Evolutionary conservation across 805 yeast species (phyloP).

Genomic region (Pichia rugopelliculosa): DNA sequence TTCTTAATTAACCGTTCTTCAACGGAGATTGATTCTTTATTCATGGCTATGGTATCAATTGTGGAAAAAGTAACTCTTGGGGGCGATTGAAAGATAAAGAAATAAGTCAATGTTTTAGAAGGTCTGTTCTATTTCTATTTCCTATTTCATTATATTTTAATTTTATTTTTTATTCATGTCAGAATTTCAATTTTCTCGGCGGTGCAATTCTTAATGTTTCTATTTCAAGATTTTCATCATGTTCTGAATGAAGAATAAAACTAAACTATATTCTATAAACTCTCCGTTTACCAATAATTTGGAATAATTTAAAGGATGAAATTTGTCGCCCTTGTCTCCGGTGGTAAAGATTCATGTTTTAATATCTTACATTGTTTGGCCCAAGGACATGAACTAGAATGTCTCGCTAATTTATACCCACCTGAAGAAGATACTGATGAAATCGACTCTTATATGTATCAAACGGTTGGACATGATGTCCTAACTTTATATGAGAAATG

Average conservation of each 20-base stretch:
- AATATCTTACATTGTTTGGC: conserved; percentile 80
- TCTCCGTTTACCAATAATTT: not conserved
- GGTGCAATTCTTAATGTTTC: no score
- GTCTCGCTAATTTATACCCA: conserved; percentile 80
- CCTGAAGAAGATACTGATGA: conserved; percentile 44
- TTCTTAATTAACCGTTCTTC: not conserved
- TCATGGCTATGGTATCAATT: not conserved
- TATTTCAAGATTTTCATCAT: no score
- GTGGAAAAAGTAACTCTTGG: not conserved
- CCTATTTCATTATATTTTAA: no score
- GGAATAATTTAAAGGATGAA: conserved; percentile 43
- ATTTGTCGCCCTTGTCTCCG: conserved; percentile 85
- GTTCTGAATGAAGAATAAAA: no score
- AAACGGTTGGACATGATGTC: conserved; percentile 89
- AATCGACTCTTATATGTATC: conserved; percentile 93
- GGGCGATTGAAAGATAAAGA: no score
- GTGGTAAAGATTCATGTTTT: conserved; percentile 94
- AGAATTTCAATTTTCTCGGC: no score
- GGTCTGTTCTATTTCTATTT: no score
- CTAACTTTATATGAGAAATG: conserved; percentile 60
- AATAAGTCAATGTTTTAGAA: no score
- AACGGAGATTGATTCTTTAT: not conserved
- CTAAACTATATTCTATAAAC: no score
- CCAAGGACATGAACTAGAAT: conserved; percentile 79
- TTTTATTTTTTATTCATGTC: no score